Evolutionary conservation across 441 rosid genomes (phyloP).

Genomic region (Bocquillonia castaneifolia): DNA sequence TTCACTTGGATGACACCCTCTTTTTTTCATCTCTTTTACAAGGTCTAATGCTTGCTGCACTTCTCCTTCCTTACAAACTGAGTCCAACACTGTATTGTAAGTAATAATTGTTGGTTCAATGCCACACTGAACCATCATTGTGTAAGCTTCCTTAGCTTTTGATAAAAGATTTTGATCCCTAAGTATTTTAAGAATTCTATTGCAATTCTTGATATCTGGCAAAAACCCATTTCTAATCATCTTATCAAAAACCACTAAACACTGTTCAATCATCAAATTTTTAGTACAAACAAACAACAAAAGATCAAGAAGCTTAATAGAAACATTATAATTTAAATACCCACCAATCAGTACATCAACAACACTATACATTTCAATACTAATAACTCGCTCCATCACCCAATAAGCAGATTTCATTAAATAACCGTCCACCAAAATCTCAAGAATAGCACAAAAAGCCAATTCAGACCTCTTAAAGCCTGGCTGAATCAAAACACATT

Average conservation of each 20-base stretch:
- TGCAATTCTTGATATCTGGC: conserved; percentile 58
- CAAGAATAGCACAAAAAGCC: conserved; percentile 45
- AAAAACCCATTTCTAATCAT: conserved; percentile 50
- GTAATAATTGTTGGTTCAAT: conserved; percentile 49
- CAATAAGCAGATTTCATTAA: conserved; percentile 45
- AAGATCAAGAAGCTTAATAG: conserved; percentile 46
- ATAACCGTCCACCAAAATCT: conserved; percentile 48
- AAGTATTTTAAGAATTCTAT: conserved; percentile 55
- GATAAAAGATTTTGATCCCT: conserved; percentile 35
- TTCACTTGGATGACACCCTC: conserved; percentile 36
- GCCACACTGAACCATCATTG: conserved; percentile 48
- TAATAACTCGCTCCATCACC: conserved; percentile 48
- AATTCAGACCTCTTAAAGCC: conserved; percentile 37
- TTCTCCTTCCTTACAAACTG: conserved; percentile 52
- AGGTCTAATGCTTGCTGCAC: conserved; percentile 42
- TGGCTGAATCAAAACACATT: conserved; percentile 52
- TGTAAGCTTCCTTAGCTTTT: conserved; percentile 38
- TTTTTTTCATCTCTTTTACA: conserved; percentile 44
- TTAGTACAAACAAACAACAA: conserved; percentile 49
- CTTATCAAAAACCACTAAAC: conserved; percentile 47
- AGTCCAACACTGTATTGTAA: conserved; percentile 52
- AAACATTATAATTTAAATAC: conserved; percentile 26
- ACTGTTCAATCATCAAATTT: conserved; percentile 46
- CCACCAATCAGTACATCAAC: conserved; percentile 47
- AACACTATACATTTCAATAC: conserved; percentile 41